These are phyloP conservation scores for Amphirosellinia nigrospora DNA, from an alignment of 495 filamentous ascomycete species.

Conservation along the genomic window DNA sequence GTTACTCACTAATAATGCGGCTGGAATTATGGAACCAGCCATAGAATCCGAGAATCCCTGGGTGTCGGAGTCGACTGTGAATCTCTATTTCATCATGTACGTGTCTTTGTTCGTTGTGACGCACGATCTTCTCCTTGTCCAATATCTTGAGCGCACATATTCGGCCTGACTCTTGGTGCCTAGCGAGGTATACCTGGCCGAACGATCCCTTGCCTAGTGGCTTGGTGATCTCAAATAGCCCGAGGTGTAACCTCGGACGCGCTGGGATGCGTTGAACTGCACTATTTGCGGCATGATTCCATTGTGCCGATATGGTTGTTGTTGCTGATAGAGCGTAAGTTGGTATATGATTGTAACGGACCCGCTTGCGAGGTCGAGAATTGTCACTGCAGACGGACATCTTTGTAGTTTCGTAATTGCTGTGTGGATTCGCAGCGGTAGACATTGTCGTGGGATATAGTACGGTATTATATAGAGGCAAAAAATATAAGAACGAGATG, in stretches of 20 bases:
- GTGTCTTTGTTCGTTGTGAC: conserved; percentile 4
- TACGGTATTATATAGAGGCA: not conserved
- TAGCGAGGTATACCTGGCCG: conserved; percentile 29
- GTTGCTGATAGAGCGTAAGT: not conserved
- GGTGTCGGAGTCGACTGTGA: conserved; percentile 28
- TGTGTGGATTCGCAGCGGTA: not conserved
- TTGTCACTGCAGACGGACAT: not conserved
- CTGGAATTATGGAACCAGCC: conserved; percentile 26
- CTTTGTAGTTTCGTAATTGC: not conserved
- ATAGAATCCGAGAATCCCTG: conserved; percentile 23
- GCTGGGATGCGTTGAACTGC: not conserved
- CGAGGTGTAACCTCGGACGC: conserved; percentile 24
- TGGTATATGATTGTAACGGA: not conserved
- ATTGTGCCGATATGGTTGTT: not conserved
- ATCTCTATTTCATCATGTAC: conserved; percentile 32
- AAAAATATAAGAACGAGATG: not conserved
- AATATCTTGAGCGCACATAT: conserved; percentile 34
- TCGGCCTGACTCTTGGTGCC: conserved; percentile 10
- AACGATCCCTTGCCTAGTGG: conserved; percentile 29
- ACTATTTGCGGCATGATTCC: not conserved
- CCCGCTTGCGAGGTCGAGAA: not conserved
- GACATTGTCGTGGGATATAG: not conserved
- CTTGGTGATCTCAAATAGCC: conserved; percentile 29
- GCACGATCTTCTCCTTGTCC: conserved; percentile 15
- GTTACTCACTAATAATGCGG: conserved; percentile 24